Evolutionary conservation across 208 protist genomes (phyloP), one percentile per base, ranked within the genome.

Genomic region (Wallacemonas sp.): DNA sequence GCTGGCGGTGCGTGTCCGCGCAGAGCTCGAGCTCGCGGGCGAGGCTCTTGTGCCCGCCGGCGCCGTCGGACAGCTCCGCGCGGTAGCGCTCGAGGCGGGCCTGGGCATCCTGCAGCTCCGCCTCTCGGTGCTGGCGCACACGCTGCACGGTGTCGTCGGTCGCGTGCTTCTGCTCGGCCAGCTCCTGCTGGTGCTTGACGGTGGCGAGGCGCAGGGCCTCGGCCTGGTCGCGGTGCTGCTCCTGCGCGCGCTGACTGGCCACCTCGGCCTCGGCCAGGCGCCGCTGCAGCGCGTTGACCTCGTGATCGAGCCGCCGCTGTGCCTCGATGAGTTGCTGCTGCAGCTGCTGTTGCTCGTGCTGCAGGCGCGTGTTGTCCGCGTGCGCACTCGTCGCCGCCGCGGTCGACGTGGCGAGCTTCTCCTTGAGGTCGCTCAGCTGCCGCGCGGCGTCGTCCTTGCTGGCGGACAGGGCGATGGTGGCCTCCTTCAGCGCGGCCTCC

Each of bases 151-250:
- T 65, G n/a, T 50, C 64, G 10, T 61, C 80, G 28, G 66, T 48
- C 5, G 69, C 63, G 61, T 78, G 71, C 62, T 73, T 69, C 32
- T 79, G 0, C 59, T 87, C 82, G 41, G 85, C 68, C 16, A 87
- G 1, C 49, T 76, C 75, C 44, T 76, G 78, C 23, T 74, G 52
- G 59, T 92, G 78, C 22, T 76, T 62, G 7, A 83, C 25, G 61
- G 61, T 38, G 2, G 63, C 36, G 11, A 69, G 61, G 23, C 83
- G 79, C 42, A 64, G 29, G 25, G 81, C 79, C 62, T 87, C 81
- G 54, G 88, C 83, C 62, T 72, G 77, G 52, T 84, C 78, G 20
- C 76, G 76, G 16, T 90, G 70, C 69, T 81, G 75, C 61, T 76
- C 46, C 46, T 79, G 76, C 46, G 77, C 66, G 8, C 76, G 50